Base-by-base conservation (phyloP, 768 basidiomycete genomes). In the Galerina sulciceps region DNA sequence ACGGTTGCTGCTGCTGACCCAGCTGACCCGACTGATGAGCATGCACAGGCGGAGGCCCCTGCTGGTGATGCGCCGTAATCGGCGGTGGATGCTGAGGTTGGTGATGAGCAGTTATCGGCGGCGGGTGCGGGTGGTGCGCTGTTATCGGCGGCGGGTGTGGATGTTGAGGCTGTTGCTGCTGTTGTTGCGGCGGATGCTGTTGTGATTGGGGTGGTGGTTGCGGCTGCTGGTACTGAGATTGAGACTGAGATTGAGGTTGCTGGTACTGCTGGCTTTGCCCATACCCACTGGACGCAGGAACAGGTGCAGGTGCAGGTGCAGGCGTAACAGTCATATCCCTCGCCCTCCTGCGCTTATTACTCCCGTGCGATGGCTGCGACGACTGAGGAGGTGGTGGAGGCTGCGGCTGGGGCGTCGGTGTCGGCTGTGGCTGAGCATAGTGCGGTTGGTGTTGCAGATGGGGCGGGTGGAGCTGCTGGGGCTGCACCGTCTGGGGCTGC, bases 401-500 rank as follows among this genome's bases (percentile, higher is more conserved):
- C n/a, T 38, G 53, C 8, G 46, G 50, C 31, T 56, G 51, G 5
- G 58, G 40, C 18, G 57, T 46, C n/a, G 60, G 58, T 13, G 64
- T 58, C 11, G 58, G 44, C 13, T 53, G 61, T 0, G 34, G 18
- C n/a, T 58, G 55, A 17, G 41, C 45, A 40, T 55, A 42, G 22
- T 53, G 18, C 11, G 46, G 22, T 17, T 42, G 23, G 40, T 51
- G 37, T n/a, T 51, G 49, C 37, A 51, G 26, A 17, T 51, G 37
- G 4, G 36, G 37, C 14, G 48, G 49, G 15, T 51, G 49, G 10
- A 49, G 52, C 26, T 55, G 53, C 14, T 55, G 61, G 10, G 41
- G 51, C 8, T 58, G 44, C 35, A 49, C 55, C 50, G 61, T 44
- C 17, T 57, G 54, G 9, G 50, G 63, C 23, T 64, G 65, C 15